Evolutionary conservation across 106 monocot species (phyloP), one percentile per base, ranked within the genome.

Genomic region (Acanthochlamys bracteata): DNA sequence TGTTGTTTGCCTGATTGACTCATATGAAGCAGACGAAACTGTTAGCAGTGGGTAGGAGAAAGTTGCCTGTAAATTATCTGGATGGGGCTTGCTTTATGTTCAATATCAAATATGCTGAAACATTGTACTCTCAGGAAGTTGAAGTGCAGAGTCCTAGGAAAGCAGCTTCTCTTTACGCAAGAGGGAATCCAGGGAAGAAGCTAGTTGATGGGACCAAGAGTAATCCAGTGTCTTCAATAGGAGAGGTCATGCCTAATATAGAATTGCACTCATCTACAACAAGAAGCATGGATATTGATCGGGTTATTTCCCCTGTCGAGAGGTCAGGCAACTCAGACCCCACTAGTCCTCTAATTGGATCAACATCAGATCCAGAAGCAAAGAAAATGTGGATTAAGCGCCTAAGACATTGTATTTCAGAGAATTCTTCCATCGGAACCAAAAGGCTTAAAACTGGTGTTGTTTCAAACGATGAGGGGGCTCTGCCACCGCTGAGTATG

Each of bases 371-470:
- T 42, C 33, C 42, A 21, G 78, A 88, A 25, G 49, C 40, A 60
- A 59, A 53, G 22, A 66, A 51, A 25, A 77, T 41, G 54, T 89
- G 89, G 89, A 20, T 89, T 17, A 85, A 85, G 25, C 84, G 89
- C 12, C 79, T 85, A 10, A 68, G 60, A 19, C 39, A 67, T 33
- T 25, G 56, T 45, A 45, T 66, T 63, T 45, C 71, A 33, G 68
- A 63, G 22, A 24, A 63, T 41, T 53, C 59, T 33, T 20, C 55
- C 7, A 26, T 62, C 27, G 58, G 49, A 25, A 52, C 52, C 0
- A 78, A 83, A 67, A 80, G 77, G 65, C 66, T 69, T 1, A 78
- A 72, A 41, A 27, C 20, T 8, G 73, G 55, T 24, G 66, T 68
- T 55, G 53, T 53, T 45, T 75, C 77, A 14, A 21, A 58, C 21